Base-by-base conservation (phyloP, 495 filamentous ascomycete species). In the Podospora fimiseda region DNA sequence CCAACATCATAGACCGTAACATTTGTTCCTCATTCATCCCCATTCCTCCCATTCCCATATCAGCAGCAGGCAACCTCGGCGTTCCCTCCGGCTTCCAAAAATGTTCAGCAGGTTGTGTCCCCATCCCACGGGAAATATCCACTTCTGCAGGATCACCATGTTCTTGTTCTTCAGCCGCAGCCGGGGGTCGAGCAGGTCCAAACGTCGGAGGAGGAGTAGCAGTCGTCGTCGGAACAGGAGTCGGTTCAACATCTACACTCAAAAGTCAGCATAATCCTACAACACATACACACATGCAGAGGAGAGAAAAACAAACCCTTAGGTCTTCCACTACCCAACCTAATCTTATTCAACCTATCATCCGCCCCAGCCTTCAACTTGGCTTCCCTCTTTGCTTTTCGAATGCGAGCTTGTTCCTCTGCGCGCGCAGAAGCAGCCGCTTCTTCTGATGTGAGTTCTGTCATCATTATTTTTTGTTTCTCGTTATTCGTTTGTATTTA, bases 331-430 rank as follows among this genome's bases (percentile, higher is more conserved):
- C 89, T 88, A 33, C 82, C 85, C 42, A 89, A 59, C 19, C 83
- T 89, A 72, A 99, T 97, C 60, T 83, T 88, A 53, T 90, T 84
- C 51, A 99, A 74, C 56, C 93, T 79, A 20, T 83, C 78, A 30
- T 82, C 80, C 36, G 89, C 93, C 46, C 86, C 87, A 51, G 86
- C 87, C 59, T 80, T 84, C 70, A 96, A 86, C 73, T 95, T 96
- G 23, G 90, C 89, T 69, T 95, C 88, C 19, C 90, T 82, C 36
- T 89, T 84, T 67, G 95, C 90, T 57, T 93, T 90, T 57, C 92
- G 89, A 36, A 90, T 76, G 16, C 90, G 86, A 21, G 88, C 87
- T 65, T 92, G 84, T 56, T 86, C 80, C 9, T 83, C 79, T 43
- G 87, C 84, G 8, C 83, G 86, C 30, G 86, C 84, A 46, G 84